Base-by-base conservation (phyloP, 257 asterid genomes). In the Striga asiatica region DNA sequence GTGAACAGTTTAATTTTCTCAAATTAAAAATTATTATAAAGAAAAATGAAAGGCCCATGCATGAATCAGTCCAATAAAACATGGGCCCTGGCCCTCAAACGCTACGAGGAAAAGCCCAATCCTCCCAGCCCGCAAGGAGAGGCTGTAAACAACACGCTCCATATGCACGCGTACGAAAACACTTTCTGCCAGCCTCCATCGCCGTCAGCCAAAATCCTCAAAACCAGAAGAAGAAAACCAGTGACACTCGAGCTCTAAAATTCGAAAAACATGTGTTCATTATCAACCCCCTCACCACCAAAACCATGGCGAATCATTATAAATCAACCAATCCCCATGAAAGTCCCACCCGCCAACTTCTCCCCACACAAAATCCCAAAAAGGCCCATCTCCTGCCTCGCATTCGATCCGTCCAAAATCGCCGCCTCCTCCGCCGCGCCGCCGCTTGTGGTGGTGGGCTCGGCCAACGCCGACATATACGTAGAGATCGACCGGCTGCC, bases 391-490 rank as follows among this genome's bases (percentile, higher is more conserved):
- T 58, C 73, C 11, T 85, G 76, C 50, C 61, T 64, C n/a, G 61
- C 89, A 28, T 3, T 65, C 12, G 68, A 69, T 42, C 34, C 81
- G 27, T 64, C 81, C 20, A 39, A 54, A 7, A 58, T 35, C 21
- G 54, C 32, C 54, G 34, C 11, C 4, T n/a, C 43, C 43, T 12
- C n/a, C n/a, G n/a, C 34, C 5, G 6, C 46, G 0, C 85, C 94
- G 8, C 98, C 96, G 11, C 67, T 91, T 2, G 82, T 87, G 5
- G 95, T 87, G 60, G 98, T 91, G 59, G 98, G 98, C 56, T 91
- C 98, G 23, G 98, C 98, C 71, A 87, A 87, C 68, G 96, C 96
- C 1, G 94, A 91, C 52, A 82, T 91, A 6, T 91, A 84, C 48
- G 95, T 91, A 10, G 96, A 91, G 67, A 84, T 91, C 41, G 95